phyloP scores from a whole-genome alignment of 1,139 yeast species.

The Geotrichum histeridarum region DNA sequence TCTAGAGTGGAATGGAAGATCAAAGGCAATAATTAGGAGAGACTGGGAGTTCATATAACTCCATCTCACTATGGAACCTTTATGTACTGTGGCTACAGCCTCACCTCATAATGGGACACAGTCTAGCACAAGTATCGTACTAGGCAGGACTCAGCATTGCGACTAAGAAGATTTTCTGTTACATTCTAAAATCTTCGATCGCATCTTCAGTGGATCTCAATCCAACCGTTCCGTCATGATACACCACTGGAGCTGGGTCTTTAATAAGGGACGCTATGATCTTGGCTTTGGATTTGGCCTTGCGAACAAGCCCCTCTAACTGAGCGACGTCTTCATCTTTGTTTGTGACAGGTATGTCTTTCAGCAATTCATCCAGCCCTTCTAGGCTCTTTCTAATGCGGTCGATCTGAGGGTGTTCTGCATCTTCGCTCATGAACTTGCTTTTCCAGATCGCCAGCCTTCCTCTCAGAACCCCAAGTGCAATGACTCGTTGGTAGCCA shows the following conservation, averaged over 20 bases:
- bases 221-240: conserved; percentile 28
- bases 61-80: too few relatives aligned
- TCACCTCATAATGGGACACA: too few relatives aligned
- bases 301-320: conserved; percentile 31
- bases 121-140: too few relatives aligned
- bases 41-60: too few relatives aligned
- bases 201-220: conserved; percentile 34
- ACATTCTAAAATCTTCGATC: conserved; percentile 29
- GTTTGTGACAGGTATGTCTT: conserved; percentile 31
- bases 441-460: conserved; percentile 42
- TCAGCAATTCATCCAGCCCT: conserved; percentile 26
- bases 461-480: conserved; percentile 62
- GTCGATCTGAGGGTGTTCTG: conserved; percentile 3
- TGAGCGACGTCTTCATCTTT: conserved; percentile 32
- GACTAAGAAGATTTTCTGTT: not conserved
- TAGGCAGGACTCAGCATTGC: too few relatives aligned
- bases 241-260: conserved; percentile 23
- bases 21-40: too few relatives aligned
- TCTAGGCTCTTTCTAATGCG: conserved; percentile 5
- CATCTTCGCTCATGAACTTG: not conserved
- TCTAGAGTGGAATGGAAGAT: too few relatives aligned
- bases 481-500: conserved; percentile 63
- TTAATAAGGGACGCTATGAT: conserved; percentile 29
- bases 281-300: conserved; percentile 34
- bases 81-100: too few relatives aligned